Percentiles rank a stretch among this genome's conserved stretches.
These are phyloP conservation scores for Pichia phayaonensis DNA, from an alignment of 805 yeast species.

Conservation along the genomic window DNA sequence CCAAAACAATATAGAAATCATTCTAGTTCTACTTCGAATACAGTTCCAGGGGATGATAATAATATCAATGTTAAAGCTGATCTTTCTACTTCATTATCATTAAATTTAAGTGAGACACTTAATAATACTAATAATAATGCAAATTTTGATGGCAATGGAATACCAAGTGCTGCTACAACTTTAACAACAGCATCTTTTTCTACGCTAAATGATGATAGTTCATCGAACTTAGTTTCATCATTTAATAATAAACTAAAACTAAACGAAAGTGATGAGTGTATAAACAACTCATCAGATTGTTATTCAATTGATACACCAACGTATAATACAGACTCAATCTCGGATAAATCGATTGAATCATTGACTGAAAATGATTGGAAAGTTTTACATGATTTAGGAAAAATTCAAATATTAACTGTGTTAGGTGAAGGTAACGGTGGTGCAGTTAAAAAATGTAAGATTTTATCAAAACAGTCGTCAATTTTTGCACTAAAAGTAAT, in stretches of 20 bases:
- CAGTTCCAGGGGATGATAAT: background rate
- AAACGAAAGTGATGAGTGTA: constrained; percentile 2
- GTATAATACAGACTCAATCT: background rate
- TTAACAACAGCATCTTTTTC: constrained; percentile 7
- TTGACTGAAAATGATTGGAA: constrained; percentile 71
- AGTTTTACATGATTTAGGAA: constrained; percentile 44
- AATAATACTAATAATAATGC: background rate
- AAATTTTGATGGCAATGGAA: constrained; percentile 1
- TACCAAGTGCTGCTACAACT: constrained; percentile 11
- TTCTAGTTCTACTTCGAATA: background rate
- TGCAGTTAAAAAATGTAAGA: constrained; percentile 69
- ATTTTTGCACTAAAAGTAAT: constrained; percentile 80
- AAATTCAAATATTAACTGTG: constrained; percentile 59
- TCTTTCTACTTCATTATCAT: background rate
- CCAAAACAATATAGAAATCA: constrained; percentile 2
- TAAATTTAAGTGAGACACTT: background rate
- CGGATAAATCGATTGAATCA: constrained; percentile 8
- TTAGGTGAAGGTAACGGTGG: constrained; percentile 97
- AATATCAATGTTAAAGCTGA: background rate
- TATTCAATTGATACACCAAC: constrained; percentile 2
- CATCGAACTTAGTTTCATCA: constrained; percentile 2
- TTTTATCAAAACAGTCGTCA: constrained; percentile 43
- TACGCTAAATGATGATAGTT: constrained; percentile 7
- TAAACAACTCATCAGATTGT: background rate
- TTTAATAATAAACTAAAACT: constrained; percentile 4